Base-by-base conservation (phyloP, 1,284 basidiomycete species). In the Ceratobasidium sp. region DNA sequence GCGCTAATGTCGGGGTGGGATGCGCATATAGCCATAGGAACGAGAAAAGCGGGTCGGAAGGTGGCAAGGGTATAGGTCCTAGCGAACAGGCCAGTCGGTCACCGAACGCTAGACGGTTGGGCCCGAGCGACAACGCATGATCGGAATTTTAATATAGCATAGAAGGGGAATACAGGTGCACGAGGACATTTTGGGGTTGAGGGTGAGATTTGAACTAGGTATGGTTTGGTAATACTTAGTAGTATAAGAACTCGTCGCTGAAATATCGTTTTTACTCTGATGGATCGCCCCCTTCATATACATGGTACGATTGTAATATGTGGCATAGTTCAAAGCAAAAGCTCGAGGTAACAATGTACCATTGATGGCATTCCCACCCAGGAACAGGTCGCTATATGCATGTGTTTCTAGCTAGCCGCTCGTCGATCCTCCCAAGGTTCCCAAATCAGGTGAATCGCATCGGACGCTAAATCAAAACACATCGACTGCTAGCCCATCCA, bases 171-270 rank as follows among this genome's bases (percentile, higher is more conserved):
- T n/a, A 58, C 54, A 58, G 6, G 54, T 19, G 16, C 16, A 14
- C 27, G 54, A 8, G 54, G 14, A 24, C 9, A 14, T 27, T 24
- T 27, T 53, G 51, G 51, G 8, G 19, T 37, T 29, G 31, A 58
- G 54, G 54, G 54, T 37, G 54, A 37, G 54, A 58, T 58, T 58
- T 4, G 19, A 34, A 58, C 54, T 34, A 58, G 54, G 19, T 37
- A n/a, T 37, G 22, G 27, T 58, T 37, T 37, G 19, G 54, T 24
- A 37, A 24, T 58, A 58, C 54, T 58, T 58, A 37, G 31, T 58
- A 53, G 27, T 58, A 24, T 19, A 29, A 58, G 54, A 29, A 31
- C 31, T 58, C 7, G 29, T 58, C 54, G 54, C 54, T 58, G 54
- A 37, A 58, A 58, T 58, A n/a, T 31, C 9, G 29, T 2, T 49